Evolutionary conservation across 352 stramenopile genomes (phyloP).

Genomic region (Phytophthora hybrid): DNA sequence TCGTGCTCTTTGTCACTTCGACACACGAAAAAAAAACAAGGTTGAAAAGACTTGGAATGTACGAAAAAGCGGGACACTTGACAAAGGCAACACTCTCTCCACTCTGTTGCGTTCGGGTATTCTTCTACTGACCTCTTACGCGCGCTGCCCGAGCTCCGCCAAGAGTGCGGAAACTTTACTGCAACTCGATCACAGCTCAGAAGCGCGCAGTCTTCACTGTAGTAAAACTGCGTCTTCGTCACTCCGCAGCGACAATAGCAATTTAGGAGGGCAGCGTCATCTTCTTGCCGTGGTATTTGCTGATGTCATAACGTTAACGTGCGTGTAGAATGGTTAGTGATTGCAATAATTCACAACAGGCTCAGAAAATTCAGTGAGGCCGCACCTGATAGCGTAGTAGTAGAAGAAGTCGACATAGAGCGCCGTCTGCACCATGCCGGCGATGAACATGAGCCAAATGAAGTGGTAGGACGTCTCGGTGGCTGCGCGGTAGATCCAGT

Average conservation of each 20-base stretch:
- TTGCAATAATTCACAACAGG: neutral
- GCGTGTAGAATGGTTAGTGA: slow-evolving; percentile 10
- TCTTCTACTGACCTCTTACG: slow-evolving; percentile 39
- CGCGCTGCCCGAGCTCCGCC: slow-evolving; percentile 4
- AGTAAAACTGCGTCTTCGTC: slow-evolving; percentile 19
- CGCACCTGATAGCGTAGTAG: slow-evolving; percentile 97
- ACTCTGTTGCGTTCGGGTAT: slow-evolving; percentile 30
- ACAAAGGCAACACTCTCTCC: slow-evolving; percentile 30
- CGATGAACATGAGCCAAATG: slow-evolving; percentile 99
- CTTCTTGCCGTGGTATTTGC: slow-evolving; percentile 93
- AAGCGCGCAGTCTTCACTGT: slow-evolving; percentile 23
- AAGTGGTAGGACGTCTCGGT: slow-evolving; percentile 97
- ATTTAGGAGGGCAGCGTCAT: slow-evolving; percentile 89
- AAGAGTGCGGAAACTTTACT: slow-evolving; percentile 4
- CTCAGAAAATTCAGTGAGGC: neutral
- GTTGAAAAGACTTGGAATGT: slow-evolving; percentile 16
- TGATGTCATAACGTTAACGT: slow-evolving; percentile 37
- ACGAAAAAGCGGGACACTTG: slow-evolving; percentile 19
- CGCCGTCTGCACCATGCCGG: slow-evolving; percentile 97
- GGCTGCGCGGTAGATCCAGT: slow-evolving; percentile 99
- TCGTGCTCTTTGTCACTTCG: slow-evolving; percentile 7
- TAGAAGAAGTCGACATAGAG: slow-evolving; percentile 99
- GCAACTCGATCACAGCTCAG: neutral
- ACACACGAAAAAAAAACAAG: slow-evolving; percentile 5
- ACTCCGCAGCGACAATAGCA: slow-evolving; percentile 19